These are phyloP conservation scores for Cutaneotrichosporon cavernicola DNA, from an alignment of 1,284 basidiomycete species.

Conservation along the genomic window DNA sequence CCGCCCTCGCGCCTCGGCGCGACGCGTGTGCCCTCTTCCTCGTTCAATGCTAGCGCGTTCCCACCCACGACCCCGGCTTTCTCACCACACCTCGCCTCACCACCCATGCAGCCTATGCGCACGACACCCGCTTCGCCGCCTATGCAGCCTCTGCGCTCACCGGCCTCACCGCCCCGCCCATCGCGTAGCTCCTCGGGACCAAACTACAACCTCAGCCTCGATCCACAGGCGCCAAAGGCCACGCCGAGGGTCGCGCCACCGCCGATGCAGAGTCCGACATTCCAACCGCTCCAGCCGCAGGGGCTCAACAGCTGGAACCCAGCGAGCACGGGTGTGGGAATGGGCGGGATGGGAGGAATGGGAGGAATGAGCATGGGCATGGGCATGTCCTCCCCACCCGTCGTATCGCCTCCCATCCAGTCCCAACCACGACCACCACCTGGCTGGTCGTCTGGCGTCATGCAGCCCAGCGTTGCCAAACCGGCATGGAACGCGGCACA, in stretches of 20 bases:
- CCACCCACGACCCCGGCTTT: conserved; percentile 15
- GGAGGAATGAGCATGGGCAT: neutral
- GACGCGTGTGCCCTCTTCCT: conserved; percentile 36
- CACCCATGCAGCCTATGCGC: conserved; percentile 22
- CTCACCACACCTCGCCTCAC: conserved; percentile 14
- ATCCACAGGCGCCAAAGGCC: conserved; percentile 33
- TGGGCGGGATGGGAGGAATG: conserved; percentile 5
- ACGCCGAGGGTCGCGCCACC: conserved; percentile 10
- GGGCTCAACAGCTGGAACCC: neutral
- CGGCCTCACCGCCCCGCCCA: neutral
- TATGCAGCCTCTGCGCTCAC: neutral
- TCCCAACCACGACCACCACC: conserved; percentile 35
- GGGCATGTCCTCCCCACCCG: conserved; percentile 11
- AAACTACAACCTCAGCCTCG: conserved; percentile 48
- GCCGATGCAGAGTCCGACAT: conserved; percentile 4
- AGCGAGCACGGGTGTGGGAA: conserved; percentile 2
- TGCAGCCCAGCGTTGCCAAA: conserved; percentile 46
- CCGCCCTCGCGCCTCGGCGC: conserved; percentile 7
- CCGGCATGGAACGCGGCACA: conserved; percentile 30
- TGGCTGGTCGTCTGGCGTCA: conserved; percentile 44
- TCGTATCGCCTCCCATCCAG: conserved; percentile 13
- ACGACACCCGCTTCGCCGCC: neutral
- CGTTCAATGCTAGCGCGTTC: conserved; percentile 46
- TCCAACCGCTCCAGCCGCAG: conserved; percentile 18
- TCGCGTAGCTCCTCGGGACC: conserved; percentile 29